These are phyloP conservation scores for Wickerhamiella azyma DNA, from an alignment of 805 yeast species.

Conservation along the genomic window DNA sequence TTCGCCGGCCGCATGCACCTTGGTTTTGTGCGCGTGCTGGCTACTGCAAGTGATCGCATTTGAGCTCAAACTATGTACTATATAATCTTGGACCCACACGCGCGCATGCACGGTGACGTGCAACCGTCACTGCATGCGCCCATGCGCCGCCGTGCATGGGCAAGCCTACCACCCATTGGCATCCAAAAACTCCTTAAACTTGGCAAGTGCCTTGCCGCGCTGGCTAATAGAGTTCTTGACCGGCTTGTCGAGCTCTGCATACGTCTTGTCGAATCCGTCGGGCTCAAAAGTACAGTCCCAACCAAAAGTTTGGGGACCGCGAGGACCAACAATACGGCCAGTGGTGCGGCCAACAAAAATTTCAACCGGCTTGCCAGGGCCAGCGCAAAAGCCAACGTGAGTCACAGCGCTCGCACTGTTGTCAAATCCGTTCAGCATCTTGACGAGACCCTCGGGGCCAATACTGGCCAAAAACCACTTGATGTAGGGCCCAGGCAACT, in stretches of 20 bases:
- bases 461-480: conserved; percentile 78
- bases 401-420: conserved; percentile 85
- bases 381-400: conserved; percentile 82
- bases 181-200: conserved; percentile 42
- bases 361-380: conserved; percentile 57
- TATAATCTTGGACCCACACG: too few species aligned
- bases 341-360: conserved; percentile 74
- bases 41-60: conserved; percentile 1
- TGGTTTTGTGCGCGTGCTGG: conserved; percentile 65
- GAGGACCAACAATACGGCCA: conserved; percentile 62
- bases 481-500: conserved; percentile 87
- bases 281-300: conserved; percentile 93
- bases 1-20: conserved; percentile 77
- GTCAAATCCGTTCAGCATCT: conserved; percentile 67
- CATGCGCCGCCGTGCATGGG: too few species aligned
- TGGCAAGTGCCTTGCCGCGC: conserved; percentile 67
- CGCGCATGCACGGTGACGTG: too few species aligned
- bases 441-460: conserved; percentile 65
- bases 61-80: not conserved
- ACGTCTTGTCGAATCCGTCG: conserved; percentile 50
- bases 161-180: conserved; percentile 4
- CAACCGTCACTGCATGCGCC: not conserved
- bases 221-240: conserved; percentile 77
- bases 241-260: conserved; percentile 76
- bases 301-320: conserved; percentile 80